Evolutionary conservation across 2,329 filamentous ascomycete species (phyloP), one percentile per base, ranked within the genome.

Genomic region (Lachnellula hyalina): DNA sequence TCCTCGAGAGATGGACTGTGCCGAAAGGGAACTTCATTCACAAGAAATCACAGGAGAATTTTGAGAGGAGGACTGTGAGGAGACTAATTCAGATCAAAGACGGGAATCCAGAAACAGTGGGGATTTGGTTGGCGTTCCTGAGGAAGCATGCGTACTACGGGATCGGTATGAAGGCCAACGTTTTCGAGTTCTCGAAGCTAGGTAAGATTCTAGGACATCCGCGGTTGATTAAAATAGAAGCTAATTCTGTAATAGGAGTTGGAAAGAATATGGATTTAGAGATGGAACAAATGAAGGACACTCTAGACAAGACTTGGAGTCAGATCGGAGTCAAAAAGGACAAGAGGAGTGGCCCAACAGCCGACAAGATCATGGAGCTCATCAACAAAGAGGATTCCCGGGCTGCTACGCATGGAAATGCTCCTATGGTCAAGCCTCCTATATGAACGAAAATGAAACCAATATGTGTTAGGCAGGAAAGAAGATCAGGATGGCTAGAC

Each of bases 31-130:
- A 89, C 71, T 99, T 99, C 77, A 90, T 96, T 62, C 89, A 90
- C 78, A 99, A 97, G 76, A 99, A 99, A 75, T 87, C 84, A 38
- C 92, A 99, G 73, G 94, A 99, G 75, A 99, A 99, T 73, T 99
- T 96, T 68, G 93, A 97, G 76, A 82, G 94, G 52, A 86, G 94
- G 57, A 99, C 94, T 1, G 73, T 92, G 65, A 83, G 92, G 52
- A 79, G 94, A 14, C 72, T 96, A 65, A 91, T 99, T 51, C 91
- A 96, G 73, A 94, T 99, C 67, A 87, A 90, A 62, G 94, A 97
- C 68, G 94, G 91, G 0, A 81, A 96, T 67, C 85, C 91, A 0
- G 90, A 96, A 70, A 86, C 85, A 1, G 91, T 99, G 36, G 87
- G 95, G 72, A 73, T 92, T 28, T 99, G 94, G 94, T 76, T 99